phyloP scores from a whole-genome alignment of 257 asterid genomes.

The Przewalskia tangutica region DNA sequence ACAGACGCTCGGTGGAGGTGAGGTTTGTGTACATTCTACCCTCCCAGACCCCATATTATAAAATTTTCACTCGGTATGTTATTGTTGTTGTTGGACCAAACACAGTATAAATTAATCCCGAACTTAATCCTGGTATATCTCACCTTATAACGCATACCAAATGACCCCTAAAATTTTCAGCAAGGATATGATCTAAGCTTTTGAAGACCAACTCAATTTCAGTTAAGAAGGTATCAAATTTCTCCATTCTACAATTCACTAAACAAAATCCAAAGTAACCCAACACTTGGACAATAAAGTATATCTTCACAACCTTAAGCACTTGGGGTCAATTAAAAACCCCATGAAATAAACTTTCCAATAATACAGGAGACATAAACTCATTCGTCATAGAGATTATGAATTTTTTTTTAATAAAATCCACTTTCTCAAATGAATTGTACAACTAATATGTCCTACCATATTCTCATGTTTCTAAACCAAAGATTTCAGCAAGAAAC shows the following conservation, averaged over 20 bases:
- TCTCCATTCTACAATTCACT: not conserved
- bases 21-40: no score
- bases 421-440: not conserved
- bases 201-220: not conserved
- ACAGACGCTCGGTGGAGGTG: no score
- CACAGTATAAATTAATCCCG: no score
- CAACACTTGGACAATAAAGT: not conserved
- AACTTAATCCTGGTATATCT: no score
- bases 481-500: not conserved
- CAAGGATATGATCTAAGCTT: not conserved
- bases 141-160: no score
- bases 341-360: not conserved
- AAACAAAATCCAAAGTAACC: not conserved
- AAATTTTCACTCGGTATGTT: no score
- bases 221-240: not conserved
- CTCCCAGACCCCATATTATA: no score
- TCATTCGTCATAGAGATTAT: not conserved
- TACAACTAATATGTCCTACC: not conserved
- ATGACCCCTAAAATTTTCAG: not conserved
- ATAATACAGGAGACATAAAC: not conserved
- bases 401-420: not conserved
- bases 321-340: not conserved
- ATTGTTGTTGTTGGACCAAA: no score
- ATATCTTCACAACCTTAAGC: not conserved
- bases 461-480: not conserved